Percentiles rank a stretch among this genome's conserved stretches.
Conservation (phyloP, 306 rosid species). For the Vigna radiata region DNA sequence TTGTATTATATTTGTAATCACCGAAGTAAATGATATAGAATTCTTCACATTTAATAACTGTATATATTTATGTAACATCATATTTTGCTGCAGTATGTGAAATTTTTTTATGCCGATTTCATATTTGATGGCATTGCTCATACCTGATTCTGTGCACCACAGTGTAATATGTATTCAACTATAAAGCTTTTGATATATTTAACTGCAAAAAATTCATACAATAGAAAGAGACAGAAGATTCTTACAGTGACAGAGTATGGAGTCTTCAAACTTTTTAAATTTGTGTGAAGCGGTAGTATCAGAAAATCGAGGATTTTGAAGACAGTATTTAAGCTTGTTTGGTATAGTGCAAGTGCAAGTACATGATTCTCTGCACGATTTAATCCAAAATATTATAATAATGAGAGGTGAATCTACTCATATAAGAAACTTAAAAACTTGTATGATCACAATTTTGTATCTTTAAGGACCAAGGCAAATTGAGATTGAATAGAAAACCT, state of each 20-base stretch:
- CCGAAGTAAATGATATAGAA: too few species aligned
- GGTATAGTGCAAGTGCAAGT: neutral
- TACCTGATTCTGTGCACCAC: neutral
- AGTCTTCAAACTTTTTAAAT: neutral
- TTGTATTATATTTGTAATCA: too few species aligned
- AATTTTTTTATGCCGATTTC: neutral
- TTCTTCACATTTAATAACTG: too few species aligned
- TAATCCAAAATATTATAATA: neutral
- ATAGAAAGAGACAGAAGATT: neutral
- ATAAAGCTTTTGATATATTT: slow-evolving; percentile 13
- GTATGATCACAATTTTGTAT: too few species aligned
- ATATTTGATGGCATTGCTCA: neutral
- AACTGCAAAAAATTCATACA: neutral
- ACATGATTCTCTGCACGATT: neutral
- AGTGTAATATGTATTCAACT: neutral
- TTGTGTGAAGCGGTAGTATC: neutral
- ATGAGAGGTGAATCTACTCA: too few species aligned
- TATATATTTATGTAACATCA: neutral
- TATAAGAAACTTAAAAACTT: too few species aligned
- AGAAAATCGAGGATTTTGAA: neutral
- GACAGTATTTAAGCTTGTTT: neutral
- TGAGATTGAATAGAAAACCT: too few species aligned
- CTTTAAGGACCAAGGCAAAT: too few species aligned
- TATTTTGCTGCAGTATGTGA: neutral
- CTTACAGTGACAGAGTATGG: neutral